phyloP scores from a whole-genome alignment of 202 grass and related monocot genomes.

The Setaria viridis region DNA sequence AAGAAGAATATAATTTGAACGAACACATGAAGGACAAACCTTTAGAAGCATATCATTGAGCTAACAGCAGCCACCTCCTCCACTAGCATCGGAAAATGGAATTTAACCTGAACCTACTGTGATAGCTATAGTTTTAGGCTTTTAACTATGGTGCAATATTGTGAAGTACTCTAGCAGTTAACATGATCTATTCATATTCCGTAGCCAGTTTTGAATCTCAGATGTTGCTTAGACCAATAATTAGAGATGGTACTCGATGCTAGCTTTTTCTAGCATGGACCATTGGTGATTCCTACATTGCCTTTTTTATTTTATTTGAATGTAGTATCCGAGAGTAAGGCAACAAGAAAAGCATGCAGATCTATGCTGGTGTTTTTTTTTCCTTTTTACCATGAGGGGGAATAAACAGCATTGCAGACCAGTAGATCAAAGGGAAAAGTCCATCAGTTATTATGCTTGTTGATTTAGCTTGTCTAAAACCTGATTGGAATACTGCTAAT shows the following conservation, averaged over 20 bases:
- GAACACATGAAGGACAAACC: constrained; percentile 32
- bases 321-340: not conserved
- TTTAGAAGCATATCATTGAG: constrained; percentile 42
- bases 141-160: constrained; percentile 18
- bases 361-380: not conserved
- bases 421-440: not conserved
- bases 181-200: constrained; percentile 10
- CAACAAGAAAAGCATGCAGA: constrained; percentile 18
- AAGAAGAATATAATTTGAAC: constrained; percentile 27
- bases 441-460: not conserved
- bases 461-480: not conserved
- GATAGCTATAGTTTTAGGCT: constrained; percentile 22
- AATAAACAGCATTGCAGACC: not conserved
- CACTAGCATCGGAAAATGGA: constrained; percentile 43
- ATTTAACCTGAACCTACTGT: constrained; percentile 37
- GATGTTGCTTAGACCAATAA: constrained; percentile 38
- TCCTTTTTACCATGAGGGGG: not conserved
- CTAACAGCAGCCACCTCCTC: constrained; percentile 43
- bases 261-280: constrained; percentile 8
- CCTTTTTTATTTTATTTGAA: constrained; percentile 7
- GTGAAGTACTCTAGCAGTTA: not conserved
- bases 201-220: constrained; percentile 37
- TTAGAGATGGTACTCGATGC: not conserved
- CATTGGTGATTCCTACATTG: not conserved
- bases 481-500: not conserved